Base-by-base conservation (phyloP, 208 protist genomes). In the Crithidia bombi region DNA sequence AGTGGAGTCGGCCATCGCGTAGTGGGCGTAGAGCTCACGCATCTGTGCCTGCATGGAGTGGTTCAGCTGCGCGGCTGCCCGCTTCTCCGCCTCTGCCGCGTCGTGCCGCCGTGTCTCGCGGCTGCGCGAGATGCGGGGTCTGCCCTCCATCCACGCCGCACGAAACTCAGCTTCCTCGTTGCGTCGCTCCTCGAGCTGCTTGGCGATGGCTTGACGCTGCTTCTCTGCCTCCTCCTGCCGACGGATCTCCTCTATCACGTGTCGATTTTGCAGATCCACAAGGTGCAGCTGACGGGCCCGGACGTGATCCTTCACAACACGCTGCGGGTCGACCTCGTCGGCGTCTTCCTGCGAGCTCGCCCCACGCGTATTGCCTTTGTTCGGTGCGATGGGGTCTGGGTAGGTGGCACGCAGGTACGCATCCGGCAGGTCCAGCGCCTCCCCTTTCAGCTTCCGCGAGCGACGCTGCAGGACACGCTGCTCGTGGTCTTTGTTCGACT, bases 351-450 rank as follows among this genome's bases (percentile, higher is more conserved):
- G 46, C 9, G 11, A 21, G 50, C 12, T 32, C 33, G 3, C 35
- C 23, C 30, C 21, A 17, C 36, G 39, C 35, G 30, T 56, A 19
- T 51, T 57, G 59, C 62, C 74, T n/a, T 54, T 66, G 0, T 36
- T 75, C 12, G 58, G 55, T 2, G 59, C 49, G 12, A 19, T 63
- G 15, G 56, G 30, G 41, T 70, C 79, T 0, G 74, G 74, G 74
- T 80, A 83, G 28, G 67, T 67, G 3, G 38, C 58, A 17, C 70
- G 62, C 44, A 74, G 70, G 78, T 91, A 90, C 25, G 75, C 72
- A 9, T 80, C 75, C 2, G 83, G 83, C 49, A 89, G 23, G 36
- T 89, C 76, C 1, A 85, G 64, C 0, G 75, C 69, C 64, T 85
- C 70, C 11, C 83, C 83, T 19, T 56, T 57, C 23, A 73, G 65